Evolutionary conservation across 2,329 filamentous ascomycete genomes (phyloP), one percentile per base, ranked within the genome.

Genomic region (Sordariomycetes sp.): DNA sequence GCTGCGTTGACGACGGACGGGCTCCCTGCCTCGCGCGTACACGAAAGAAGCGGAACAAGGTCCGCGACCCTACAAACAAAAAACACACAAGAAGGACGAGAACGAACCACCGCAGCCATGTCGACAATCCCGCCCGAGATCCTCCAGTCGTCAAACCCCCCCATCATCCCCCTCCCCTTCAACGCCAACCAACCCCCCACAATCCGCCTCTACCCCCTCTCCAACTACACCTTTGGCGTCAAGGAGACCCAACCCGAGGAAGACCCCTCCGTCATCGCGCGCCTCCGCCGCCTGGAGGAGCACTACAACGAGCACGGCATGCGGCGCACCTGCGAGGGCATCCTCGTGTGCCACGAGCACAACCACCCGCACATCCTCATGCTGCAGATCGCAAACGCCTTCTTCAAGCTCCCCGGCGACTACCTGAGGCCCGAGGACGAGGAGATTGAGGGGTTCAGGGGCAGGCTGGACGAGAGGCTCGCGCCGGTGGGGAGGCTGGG

Each of bases 191-290:
- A 99, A 72, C 90, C 92, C 36, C 76, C 85, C 64, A 94, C 90
- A 2, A 91, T 99, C 67, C 88, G 89, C 56, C 82, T 99, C 28
- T 97, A 91, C 68, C 94, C 94, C 36, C 81, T 99, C 54, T 96
- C 90, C 63, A 99, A 97, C 78, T 99, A 99, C 78, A 97, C 94
- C 25, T 97, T 99, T 67, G 92, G 92, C 61, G 95, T 95, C 60
- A 99, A 99, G 74, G 94, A 97, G 76, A 95, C 89, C 24, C 94
- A 99, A 69, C 94, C 92, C 2, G 94, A 99, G 72, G 94, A 99
- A 72, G 94, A 99, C 66, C 91, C 92, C 0, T 96, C 90, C 0
- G 94, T 99, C 2, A 82, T 96, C 58, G 91, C 94, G 58, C 87
- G 94, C 2, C 77, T 99, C 62, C 91, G 92, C 75, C 85, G 94